These are phyloP conservation scores for Candida sanyaensis DNA, from an alignment of 1,139 yeast species.

Conservation along the genomic window DNA sequence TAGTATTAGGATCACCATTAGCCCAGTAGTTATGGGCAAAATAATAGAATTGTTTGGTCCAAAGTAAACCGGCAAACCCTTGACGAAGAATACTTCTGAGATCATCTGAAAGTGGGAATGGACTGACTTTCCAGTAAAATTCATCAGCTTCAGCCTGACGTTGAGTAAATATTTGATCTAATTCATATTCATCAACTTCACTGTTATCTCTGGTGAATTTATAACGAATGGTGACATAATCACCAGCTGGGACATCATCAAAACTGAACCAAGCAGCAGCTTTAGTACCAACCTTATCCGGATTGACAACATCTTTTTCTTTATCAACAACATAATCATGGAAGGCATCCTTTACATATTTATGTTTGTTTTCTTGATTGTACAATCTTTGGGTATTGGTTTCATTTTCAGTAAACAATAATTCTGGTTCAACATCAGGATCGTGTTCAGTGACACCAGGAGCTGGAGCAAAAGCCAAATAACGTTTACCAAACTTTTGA, in stretches of 20 bases:
- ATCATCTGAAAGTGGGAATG: constrained; percentile 82
- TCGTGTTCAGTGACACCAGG: constrained; percentile 66
- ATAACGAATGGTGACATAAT: constrained; percentile 85
- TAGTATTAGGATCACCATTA: constrained; percentile 79
- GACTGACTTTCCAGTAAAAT: constrained; percentile 88
- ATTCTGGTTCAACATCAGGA: constrained; percentile 71
- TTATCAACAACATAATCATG: constrained; percentile 78
- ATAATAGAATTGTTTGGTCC: constrained; percentile 94
- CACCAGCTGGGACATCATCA: constrained; percentile 83
- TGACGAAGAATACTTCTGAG: constrained; percentile 88
- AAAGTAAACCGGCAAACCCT: constrained; percentile 90
- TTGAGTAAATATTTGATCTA: constrained; percentile 68
- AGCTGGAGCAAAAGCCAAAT: constrained; percentile 82
- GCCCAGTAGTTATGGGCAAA: constrained; percentile 89
- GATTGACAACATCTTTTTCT: constrained; percentile 59
- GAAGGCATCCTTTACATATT: constrained; percentile 82
- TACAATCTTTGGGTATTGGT: constrained; percentile 75
- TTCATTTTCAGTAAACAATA: constrained; percentile 87
- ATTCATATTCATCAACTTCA: constrained; percentile 74
- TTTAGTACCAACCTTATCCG: constrained; percentile 45
- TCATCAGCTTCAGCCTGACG: constrained; percentile 93
- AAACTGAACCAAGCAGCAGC: constrained; percentile 82
- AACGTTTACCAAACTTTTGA: constrained; percentile 71
- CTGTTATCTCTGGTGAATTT: constrained; percentile 53
- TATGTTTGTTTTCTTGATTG: constrained; percentile 54